Conservation (phyloP, 2,329 filamentous ascomycete species). For the Colletotrichum graminicola region DNA sequence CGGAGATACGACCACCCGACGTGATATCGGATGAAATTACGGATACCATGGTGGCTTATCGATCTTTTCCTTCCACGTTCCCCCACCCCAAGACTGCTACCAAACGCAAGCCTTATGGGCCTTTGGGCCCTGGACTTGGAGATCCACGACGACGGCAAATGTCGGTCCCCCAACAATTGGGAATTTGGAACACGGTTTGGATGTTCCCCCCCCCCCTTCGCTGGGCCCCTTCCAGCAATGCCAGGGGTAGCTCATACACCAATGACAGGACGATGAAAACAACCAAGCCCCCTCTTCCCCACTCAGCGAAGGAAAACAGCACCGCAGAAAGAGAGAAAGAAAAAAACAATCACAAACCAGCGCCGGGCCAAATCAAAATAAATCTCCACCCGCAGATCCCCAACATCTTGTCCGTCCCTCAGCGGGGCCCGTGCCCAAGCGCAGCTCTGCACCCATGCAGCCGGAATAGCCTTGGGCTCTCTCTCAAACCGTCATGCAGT, state of each 20-base stretch:
- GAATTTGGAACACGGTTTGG: conserved; percentile 35
- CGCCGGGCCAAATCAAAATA: conserved; percentile 38
- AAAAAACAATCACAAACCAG: conserved; percentile 36
- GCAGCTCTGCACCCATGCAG: background rate
- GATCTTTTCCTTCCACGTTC: background rate
- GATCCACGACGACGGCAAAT: conserved; percentile 29
- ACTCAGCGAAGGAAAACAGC: conserved; percentile 15
- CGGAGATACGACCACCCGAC: background rate
- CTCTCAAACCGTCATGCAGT: background rate
- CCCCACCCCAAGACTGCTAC: conserved; percentile 2
- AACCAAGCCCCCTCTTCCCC: conserved; percentile 20
- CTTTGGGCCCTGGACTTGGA: background rate
- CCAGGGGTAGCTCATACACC: conserved; percentile 27
- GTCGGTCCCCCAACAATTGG: conserved; percentile 40
- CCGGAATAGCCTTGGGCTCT: background rate
- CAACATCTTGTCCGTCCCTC: conserved; percentile 57
- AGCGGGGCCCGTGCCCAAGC: conserved; percentile 27
- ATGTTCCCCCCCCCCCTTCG: conserved; percentile 29
- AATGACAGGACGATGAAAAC: conserved; percentile 22
- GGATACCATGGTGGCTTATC: conserved; percentile 2
- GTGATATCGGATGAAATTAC: background rate
- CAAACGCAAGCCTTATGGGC: background rate
- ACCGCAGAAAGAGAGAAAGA: conserved; percentile 22
- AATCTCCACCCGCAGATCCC: conserved; percentile 55
- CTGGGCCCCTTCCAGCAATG: conserved; percentile 40